Evolutionary conservation across 441 rosid genomes (phyloP), one percentile per base, ranked within the genome.

Genomic region (Jatropha multifida): DNA sequence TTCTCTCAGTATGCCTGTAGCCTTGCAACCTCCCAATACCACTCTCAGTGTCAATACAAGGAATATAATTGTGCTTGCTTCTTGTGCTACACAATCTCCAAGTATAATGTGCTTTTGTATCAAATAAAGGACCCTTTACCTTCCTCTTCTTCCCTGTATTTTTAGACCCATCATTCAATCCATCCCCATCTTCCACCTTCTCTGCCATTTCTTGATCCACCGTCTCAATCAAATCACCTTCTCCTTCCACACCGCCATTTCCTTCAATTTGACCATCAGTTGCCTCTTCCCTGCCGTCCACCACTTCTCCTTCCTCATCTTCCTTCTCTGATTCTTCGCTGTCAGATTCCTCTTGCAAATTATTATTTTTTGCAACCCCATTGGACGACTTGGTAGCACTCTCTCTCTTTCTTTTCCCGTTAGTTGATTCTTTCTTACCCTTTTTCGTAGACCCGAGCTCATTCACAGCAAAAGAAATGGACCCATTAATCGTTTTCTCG

Each of bases 51-150:
- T 96, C 99, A 60, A 93, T 90, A 84, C 98, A 96, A 73, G 99
- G 99, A 84, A 96, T 94, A 83, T 92, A 96, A 83, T 93, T 93
- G 74, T 92, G 90, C 85, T 93, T 96, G 88, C 97, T 93, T 86
- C 90, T 92, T 71, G 92, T 87, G 85, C 81, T 87, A 73, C 99
- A 96, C 74, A 90, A 69, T 78, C 86, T 93, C 99, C 99, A 96
- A 82, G 77, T 86, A 77, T 90, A 93, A 81, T 76, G 93, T 38
- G 89, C 90, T 72, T 92, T 93, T 0, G 97, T 91, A 87, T 95
- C 93, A 76, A 95, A 95, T 18, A 93, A 86, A 0, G 94, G 96
- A 84, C 99, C 98, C 83, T 88, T 95, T 64, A 82, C 71, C 89
- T 92, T 90, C 74, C 80, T 85, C 88, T 82, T 92, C 80, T 89